Evolutionary conservation across 2,329 filamentous ascomycete species (phyloP).

Genomic region (Xylaria sp.): DNA sequence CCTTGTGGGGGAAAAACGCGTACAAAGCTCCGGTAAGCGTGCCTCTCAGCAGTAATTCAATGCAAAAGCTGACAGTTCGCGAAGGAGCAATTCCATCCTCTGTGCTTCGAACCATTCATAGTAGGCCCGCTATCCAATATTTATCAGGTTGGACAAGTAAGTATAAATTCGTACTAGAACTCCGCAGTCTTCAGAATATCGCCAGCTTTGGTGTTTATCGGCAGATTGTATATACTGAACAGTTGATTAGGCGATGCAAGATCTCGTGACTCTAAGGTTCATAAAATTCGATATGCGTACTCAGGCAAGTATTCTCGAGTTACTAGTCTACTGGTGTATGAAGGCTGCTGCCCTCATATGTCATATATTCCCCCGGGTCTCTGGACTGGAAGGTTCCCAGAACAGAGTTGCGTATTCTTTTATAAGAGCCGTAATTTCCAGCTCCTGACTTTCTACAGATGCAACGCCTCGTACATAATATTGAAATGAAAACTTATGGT

Average conservation of each 20-base stretch:
- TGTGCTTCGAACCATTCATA: rapidly evolving
- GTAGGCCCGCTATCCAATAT: slow-evolving; percentile 19
- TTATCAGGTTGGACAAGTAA: slow-evolving; percentile 31
- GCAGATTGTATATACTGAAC: background rate
- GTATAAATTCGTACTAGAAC: background rate
- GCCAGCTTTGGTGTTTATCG: background rate
- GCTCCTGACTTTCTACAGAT: background rate
- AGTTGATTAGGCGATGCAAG: slow-evolving; percentile 26
- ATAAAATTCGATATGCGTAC: background rate
- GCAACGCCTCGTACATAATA: background rate
- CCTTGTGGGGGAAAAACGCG: slow-evolving; percentile 1
- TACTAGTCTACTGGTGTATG: too few relatives aligned
- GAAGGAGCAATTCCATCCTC: slow-evolving; percentile 20
- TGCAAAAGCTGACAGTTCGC: background rate
- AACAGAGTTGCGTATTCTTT: background rate
- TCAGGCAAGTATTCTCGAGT: background rate
- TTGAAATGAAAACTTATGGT: background rate
- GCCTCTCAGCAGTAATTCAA: background rate
- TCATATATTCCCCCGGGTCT: background rate
- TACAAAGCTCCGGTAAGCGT: slow-evolving; percentile 29
- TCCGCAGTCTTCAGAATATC: background rate
- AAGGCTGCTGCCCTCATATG: background rate
- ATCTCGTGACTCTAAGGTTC: slow-evolving; percentile 1
- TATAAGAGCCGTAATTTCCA: background rate
- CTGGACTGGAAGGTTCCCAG: background rate